These are phyloP conservation scores for Clarireedia monteithiana DNA, from an alignment of 2,329 filamentous ascomycete species.

Conservation along the genomic window DNA sequence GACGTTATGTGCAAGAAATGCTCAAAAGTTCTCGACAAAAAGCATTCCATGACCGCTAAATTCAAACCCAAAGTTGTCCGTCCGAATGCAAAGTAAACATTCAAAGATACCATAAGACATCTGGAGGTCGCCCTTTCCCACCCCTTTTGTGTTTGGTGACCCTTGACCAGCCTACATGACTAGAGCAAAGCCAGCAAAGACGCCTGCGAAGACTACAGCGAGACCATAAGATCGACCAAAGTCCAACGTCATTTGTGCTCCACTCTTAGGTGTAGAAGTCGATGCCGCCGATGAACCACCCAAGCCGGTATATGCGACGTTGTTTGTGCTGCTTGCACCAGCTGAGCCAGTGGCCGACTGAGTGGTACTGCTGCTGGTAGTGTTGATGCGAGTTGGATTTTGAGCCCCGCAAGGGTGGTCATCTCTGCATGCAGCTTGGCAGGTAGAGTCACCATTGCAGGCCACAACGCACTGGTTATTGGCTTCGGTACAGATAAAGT, in stretches of 20 bases:
- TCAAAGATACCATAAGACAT: not conserved
- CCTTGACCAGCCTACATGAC: constrained; percentile 35
- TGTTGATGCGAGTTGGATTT: constrained; percentile 54
- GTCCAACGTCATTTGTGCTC: constrained; percentile 36
- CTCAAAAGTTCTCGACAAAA: not conserved
- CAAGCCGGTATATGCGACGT: constrained; percentile 37
- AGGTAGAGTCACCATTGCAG: constrained; percentile 51
- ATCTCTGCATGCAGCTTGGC: constrained; percentile 51
- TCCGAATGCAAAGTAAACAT: constrained; percentile 15
- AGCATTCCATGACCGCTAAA: constrained; percentile 5
- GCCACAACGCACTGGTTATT: constrained; percentile 56
- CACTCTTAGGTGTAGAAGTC: constrained; percentile 19
- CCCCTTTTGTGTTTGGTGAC: not conserved
- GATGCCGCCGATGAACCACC: constrained; percentile 28
- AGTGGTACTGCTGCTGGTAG: constrained; percentile 35
- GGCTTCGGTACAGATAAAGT: constrained; percentile 66
- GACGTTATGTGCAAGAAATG: not conserved
- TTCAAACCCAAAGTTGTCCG: constrained; percentile 9
- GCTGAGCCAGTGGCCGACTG: constrained; percentile 34
- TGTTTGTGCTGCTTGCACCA: constrained; percentile 24
- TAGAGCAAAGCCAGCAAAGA: constrained; percentile 50
- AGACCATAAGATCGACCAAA: constrained; percentile 49
- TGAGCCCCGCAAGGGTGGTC: constrained; percentile 68
- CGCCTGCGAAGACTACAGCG: constrained; percentile 42
- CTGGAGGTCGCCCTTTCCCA: not conserved